These are phyloP conservation scores for Gamsiella multidivaricata DNA, from an alignment of 192 early-diverging fungal species.

Conservation along the genomic window DNA sequence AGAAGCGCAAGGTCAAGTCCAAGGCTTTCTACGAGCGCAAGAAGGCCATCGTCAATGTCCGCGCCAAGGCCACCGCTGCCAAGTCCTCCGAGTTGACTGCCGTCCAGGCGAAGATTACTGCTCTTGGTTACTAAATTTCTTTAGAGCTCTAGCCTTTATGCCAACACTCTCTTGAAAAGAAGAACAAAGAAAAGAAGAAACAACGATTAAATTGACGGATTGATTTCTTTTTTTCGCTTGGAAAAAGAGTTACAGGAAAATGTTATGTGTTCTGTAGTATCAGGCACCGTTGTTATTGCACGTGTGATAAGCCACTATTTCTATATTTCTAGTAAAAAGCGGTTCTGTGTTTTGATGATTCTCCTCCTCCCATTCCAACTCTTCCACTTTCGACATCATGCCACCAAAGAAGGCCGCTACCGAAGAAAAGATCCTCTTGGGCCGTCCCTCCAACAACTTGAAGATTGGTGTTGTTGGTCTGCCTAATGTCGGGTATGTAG, in stretches of 20 bases:
- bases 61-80: constrained; percentile 62
- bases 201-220: constrained; percentile 26
- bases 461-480: constrained; percentile 97
- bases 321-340: neutral
- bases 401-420: constrained; percentile 83
- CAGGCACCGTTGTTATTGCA: too few species aligned
- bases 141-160: constrained; percentile 12
- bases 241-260: neutral
- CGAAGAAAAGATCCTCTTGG: constrained; percentile 82
- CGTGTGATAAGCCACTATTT: constrained; percentile 14
- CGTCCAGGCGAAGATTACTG: constrained; percentile 70
- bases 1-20: constrained; percentile 97
- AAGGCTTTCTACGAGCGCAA: constrained; percentile 93
- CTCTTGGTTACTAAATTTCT: constrained; percentile 69
- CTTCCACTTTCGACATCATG: constrained; percentile 60
- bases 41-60: constrained; percentile 80
- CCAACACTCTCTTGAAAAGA: constrained; percentile 10
- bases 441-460: constrained; percentile 88
- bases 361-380: constrained; percentile 13
- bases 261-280: neutral
- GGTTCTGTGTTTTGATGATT: constrained; percentile 20
- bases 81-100: constrained; percentile 60
- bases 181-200: constrained; percentile 17
- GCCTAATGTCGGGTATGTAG: constrained; percentile 92
- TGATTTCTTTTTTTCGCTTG: constrained; percentile 34